A percentile compares a stretch with the other conserved stretches of the same genome.
phyloP scores from a whole-genome alignment of 345 rosid species.

The Populus alba region DNA sequence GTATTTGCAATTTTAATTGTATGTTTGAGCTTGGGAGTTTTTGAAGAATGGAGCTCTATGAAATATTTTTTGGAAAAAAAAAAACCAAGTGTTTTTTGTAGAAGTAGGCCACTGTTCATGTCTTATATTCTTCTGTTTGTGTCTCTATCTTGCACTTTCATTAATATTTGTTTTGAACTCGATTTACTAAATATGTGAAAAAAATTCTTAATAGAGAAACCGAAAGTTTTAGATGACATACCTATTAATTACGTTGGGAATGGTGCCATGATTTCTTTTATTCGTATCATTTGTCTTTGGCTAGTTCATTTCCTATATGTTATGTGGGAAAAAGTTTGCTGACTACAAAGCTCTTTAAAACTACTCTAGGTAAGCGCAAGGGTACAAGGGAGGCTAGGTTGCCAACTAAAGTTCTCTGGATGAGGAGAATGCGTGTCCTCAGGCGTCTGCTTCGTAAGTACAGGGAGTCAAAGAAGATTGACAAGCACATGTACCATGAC shows the following conservation, averaged over 20 bases:
- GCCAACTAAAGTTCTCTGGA: constrained; percentile 91
- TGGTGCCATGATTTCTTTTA: not conserved
- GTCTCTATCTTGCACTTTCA: not conserved
- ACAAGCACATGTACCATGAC: constrained; percentile 97
- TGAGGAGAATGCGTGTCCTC: constrained; percentile 93
- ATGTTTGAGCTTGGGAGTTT: not conserved
- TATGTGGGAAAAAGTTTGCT: not conserved
- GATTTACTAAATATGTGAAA: not conserved
- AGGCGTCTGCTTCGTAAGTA: constrained; percentile 89
- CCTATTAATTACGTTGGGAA: not conserved
- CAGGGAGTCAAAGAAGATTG: constrained; percentile 89
- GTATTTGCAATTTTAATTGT: not conserved
- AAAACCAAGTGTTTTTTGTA: not conserved
- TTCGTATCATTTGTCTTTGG: not conserved
- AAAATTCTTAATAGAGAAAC: not conserved
- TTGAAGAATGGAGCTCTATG: not conserved
- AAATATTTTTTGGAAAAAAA: not conserved
- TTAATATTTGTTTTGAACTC: not conserved
- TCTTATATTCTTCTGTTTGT: not conserved
- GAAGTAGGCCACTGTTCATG: not conserved
- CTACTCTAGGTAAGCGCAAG: constrained; percentile 71
- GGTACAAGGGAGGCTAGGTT: constrained; percentile 97
- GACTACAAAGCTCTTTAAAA: not conserved
- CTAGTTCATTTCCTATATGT: not conserved
- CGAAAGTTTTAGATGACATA: not conserved